Conservation (phyloP, 1,284 basidiomycete genomes). For the Ceratobasidium sp. region DNA sequence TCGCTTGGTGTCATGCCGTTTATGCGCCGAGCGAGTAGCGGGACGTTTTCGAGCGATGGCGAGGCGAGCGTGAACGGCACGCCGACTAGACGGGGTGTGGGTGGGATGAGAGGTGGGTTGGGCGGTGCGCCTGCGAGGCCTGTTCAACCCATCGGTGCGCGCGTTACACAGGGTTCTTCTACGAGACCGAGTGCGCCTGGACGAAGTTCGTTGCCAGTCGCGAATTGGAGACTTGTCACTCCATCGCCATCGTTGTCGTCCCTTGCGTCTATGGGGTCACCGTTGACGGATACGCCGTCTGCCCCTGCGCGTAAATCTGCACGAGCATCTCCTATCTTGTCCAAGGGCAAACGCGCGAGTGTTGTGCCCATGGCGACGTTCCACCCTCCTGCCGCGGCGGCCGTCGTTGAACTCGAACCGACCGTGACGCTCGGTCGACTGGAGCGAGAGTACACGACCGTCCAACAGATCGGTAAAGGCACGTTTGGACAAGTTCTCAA, state of each 20-base stretch:
- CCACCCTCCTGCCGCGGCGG: neutral
- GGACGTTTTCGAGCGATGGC: constrained; percentile 76
- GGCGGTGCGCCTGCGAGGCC: neutral
- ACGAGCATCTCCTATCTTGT: constrained; percentile 36
- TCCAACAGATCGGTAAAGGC: constrained; percentile 90
- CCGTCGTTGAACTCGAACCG: constrained; percentile 22
- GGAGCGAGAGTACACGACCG: constrained; percentile 82
- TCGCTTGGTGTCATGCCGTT: constrained; percentile 62
- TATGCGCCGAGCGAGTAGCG: constrained; percentile 80
- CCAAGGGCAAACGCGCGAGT: constrained; percentile 28
- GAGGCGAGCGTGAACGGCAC: constrained; percentile 68
- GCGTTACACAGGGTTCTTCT: constrained; percentile 14
- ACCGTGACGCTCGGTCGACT: constrained; percentile 74
- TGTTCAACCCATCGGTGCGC: constrained; percentile 32
- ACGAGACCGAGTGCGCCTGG: neutral
- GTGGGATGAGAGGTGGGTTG: constrained; percentile 3
- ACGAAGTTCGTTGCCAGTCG: constrained; percentile 39
- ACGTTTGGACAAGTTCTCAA: constrained; percentile 97
- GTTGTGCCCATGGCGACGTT: constrained; percentile 48
- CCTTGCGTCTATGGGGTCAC: constrained; percentile 14
- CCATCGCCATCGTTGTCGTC: constrained; percentile 28
- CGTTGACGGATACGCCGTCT: constrained; percentile 28
- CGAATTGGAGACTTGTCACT: constrained; percentile 41
- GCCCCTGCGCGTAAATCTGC: constrained; percentile 15
- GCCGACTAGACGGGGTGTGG: constrained; percentile 66